These are phyloP conservation scores for Cryphonectria japonica DNA, from an alignment of 2,329 filamentous ascomycete genomes.

Conservation along the genomic window DNA sequence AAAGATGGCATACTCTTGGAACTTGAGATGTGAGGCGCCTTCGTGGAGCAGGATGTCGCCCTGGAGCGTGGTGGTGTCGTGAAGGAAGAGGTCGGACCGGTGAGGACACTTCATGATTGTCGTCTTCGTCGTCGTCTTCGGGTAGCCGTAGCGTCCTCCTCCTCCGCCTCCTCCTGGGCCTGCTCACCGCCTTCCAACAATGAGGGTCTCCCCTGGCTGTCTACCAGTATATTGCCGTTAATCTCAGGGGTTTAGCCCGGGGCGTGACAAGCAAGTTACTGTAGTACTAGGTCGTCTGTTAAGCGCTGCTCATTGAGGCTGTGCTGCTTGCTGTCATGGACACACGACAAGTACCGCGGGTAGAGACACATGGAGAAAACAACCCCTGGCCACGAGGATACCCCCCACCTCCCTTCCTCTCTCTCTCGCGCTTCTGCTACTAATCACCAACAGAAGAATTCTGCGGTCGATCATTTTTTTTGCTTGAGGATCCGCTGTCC, in stretches of 20 bases:
- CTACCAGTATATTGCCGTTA: not conserved
- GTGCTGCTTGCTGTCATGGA: not conserved
- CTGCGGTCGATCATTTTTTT: not conserved
- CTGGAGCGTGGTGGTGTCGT: slow-evolving; percentile 40
- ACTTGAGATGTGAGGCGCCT: slow-evolving; percentile 40
- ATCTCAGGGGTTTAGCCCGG: not conserved
- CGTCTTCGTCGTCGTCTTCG: not conserved
- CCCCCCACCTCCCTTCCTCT: no score
- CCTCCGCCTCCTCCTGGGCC: not conserved
- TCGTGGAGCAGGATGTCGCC: slow-evolving; percentile 41
- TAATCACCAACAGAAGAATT: not conserved
- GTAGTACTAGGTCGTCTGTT: not conserved
- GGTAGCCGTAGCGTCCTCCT: not conserved
- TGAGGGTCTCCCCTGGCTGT: not conserved
- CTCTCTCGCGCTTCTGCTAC: not conserved
- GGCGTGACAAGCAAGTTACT: not conserved
- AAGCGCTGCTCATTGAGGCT: not conserved
- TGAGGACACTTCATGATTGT: slow-evolving; percentile 16
- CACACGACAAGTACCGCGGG: not conserved
- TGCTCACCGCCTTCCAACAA: slow-evolving; percentile 1
- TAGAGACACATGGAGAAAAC: not conserved
- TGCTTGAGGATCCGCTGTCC: not conserved
- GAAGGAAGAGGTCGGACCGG: slow-evolving; percentile 43
- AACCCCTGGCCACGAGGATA: not conserved
- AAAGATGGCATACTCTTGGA: slow-evolving; percentile 45